These are phyloP conservation scores for Aspergillus egyptiacus DNA, from an alignment of 495 filamentous ascomycete species.

Conservation along the genomic window DNA sequence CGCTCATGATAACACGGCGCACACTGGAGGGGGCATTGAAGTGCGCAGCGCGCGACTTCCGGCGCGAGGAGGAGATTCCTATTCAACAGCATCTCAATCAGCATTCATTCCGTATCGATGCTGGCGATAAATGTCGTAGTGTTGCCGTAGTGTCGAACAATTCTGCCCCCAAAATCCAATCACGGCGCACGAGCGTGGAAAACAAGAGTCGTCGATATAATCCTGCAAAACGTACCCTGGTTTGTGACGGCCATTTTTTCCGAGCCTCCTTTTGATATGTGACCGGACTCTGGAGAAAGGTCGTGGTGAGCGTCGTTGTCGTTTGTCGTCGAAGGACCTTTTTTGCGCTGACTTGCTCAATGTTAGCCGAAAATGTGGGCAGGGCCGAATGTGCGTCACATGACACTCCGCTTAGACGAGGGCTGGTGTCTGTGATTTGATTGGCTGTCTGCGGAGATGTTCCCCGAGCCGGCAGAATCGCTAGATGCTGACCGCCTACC, in stretches of 20 bases:
- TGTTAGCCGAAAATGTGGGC: conserved; percentile 22
- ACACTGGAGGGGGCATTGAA: conserved; percentile 87
- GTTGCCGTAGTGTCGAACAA: background rate
- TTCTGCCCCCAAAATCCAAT: background rate
- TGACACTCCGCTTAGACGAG: conserved; percentile 32
- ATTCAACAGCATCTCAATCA: background rate
- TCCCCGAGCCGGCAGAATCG: background rate
- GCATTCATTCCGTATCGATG: background rate
- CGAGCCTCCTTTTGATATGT: conserved; percentile 26
- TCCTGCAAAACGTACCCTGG: conserved; percentile 29
- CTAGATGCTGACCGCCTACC: conserved; percentile 4
- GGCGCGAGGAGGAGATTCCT: conserved; percentile 68
- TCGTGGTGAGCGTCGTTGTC: conserved; percentile 29
- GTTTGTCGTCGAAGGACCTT: conserved; percentile 26
- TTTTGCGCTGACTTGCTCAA: conserved; percentile 25
- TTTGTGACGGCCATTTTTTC: conserved; percentile 38
- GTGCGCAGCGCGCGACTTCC: conserved; percentile 97
- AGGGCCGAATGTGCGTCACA: conserved; percentile 36
- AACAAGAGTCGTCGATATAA: background rate
- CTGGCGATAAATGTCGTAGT: background rate
- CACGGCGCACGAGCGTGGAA: background rate
- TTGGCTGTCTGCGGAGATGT: conserved; percentile 16
- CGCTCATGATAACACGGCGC: conserved; percentile 90
- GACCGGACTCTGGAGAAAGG: conserved; percentile 31
- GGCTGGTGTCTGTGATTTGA: conserved; percentile 9